These are phyloP conservation scores for Phylloporus gajari DNA, from an alignment of 1,284 basidiomycete species.

Conservation along the genomic window DNA sequence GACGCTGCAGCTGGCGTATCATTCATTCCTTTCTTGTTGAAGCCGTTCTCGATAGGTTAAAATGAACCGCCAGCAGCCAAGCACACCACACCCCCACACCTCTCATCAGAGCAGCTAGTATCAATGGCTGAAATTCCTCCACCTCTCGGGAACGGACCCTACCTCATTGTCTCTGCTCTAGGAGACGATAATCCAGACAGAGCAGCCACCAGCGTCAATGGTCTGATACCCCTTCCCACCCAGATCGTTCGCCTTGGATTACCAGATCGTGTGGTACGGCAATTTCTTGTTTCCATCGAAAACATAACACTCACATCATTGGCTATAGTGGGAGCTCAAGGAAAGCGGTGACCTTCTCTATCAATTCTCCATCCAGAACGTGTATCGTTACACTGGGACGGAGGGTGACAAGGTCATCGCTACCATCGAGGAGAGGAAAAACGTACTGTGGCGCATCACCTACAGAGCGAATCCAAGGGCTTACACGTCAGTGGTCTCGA, in stretches of 20 bases:
- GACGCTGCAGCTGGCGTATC: not conserved
- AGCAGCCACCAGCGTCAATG: not conserved
- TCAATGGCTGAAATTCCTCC: not conserved
- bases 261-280: not conserved
- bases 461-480: not conserved
- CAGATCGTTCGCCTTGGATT: not conserved
- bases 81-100: not conserved
- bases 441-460: not conserved
- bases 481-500: not conserved
- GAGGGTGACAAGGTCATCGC: not conserved
- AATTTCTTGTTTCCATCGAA: not conserved
- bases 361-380: not conserved
- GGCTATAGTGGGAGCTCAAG: not conserved
- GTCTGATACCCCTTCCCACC: not conserved
- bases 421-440: not conserved
- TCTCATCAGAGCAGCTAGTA: not conserved
- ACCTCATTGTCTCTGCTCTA: not conserved
- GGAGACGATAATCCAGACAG: accelerated
- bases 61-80: not conserved
- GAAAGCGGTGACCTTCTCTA: not conserved
- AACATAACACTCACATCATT: not conserved
- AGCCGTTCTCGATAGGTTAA: not conserved
- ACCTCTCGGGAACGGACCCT: not conserved
- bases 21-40: not conserved
- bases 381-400: not conserved